Base-by-base conservation (phyloP, 805 yeast genomes). In the Wickerhamomyces hampshirensis region DNA sequence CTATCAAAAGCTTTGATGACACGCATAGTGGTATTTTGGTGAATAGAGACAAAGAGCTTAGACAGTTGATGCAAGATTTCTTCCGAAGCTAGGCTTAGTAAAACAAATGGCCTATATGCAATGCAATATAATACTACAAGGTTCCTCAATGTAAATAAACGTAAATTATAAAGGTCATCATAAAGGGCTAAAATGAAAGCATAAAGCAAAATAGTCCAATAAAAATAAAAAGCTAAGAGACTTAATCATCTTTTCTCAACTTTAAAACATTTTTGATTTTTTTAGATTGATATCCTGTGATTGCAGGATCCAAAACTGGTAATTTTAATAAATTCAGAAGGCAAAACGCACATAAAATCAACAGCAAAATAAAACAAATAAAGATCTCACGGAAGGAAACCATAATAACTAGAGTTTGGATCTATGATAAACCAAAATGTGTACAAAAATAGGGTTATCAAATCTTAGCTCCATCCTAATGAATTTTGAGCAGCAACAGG, bases 401-500 rank as follows among this genome's bases (percentile, higher is more conserved):
- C n/a, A n/a, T n/a, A n/a, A n/a, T n/a, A n/a, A n/a, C n/a, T n/a
- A n/a, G n/a, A n/a, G n/a, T n/a, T n/a, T n/a, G 24, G 7, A 21
- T 21, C 24, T 8, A 8, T 8, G 24, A 21, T 8, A 21, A 21
- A 18, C 10, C 31, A 29, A n/a, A 19, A 17, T 21, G 31, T n/a
- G 17, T 23, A 23, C 14, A 9, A 15, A 21, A 31, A 26, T 18
- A 23, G 15, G 28, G 23, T 21, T 28, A 16, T 16, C 14, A n/a
- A 16, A 28, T 11, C n/a, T 54, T 50, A 65, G 33, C 48, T 59
- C 89, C 89, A 82, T 23, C 89, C 89, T 40, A 82, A 63, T 3
- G 91, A 80, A 55, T 79, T 82, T 42, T 76, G 75, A 4, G 82
- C 71, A 38, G 80, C 78, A 26, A 80, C 80, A 9, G 91, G 91